phyloP scores from a whole-genome alignment of 352 stramenopile genomes.

The Elongisporangium prolatum region DNA sequence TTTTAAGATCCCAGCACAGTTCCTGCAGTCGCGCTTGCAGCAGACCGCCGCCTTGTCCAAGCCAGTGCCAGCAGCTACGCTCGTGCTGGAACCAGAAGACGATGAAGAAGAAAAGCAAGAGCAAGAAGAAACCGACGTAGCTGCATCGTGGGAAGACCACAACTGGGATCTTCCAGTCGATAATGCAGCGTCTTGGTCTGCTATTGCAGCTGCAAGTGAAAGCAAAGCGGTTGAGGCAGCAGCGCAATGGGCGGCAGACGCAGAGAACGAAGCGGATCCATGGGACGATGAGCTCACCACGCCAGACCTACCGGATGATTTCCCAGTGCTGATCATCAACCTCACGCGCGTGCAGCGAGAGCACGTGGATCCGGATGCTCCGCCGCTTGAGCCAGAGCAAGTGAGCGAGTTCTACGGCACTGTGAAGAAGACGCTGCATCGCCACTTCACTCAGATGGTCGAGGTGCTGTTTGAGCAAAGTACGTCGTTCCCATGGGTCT shows the following conservation, averaged over 20 bases:
- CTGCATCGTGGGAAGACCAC: conserved; percentile 37
- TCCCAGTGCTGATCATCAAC: conserved; percentile 66
- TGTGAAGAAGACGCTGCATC: conserved; percentile 44
- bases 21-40: conserved; percentile 4
- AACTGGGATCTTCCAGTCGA: conserved; percentile 24
- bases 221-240: neutral
- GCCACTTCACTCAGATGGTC: conserved; percentile 52
- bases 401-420: conserved; percentile 34
- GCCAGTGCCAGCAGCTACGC: neutral
- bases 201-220: neutral
- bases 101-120: conserved; percentile 3
- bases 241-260: neutral
- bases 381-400: conserved; percentile 13
- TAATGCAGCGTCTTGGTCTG: neutral
- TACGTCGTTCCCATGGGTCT: conserved; percentile 10
- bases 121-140: conserved; percentile 4
- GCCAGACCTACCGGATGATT: conserved; percentile 55
- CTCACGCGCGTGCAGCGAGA: conserved; percentile 47
- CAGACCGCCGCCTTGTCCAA: neutral
- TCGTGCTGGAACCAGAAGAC: neutral
- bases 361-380: conserved; percentile 29
- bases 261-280: conserved; percentile 5
- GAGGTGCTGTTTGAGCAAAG: conserved; percentile 70
- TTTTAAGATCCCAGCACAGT: conserved; percentile 34
- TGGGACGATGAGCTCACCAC: conserved; percentile 31